Base-by-base conservation (phyloP, 495 filamentous ascomycete genomes). In the Platismatia glauca region DNA sequence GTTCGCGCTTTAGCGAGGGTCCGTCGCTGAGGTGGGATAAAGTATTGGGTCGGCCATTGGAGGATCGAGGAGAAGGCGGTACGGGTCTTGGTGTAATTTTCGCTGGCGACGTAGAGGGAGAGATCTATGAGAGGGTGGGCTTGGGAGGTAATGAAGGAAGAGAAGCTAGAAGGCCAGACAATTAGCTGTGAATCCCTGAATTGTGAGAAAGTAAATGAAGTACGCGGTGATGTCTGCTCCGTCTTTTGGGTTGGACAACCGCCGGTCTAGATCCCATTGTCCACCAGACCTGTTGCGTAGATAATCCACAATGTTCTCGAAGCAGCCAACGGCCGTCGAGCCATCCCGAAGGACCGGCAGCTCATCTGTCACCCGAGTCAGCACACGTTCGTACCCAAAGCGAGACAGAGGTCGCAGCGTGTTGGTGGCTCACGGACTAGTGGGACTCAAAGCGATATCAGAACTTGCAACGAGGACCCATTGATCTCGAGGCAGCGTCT, bases 61-160 rank as follows among this genome's bases (percentile, higher is more conserved):
- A 96, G 84, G 62, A 95, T 81, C 6, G 76, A 71, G 60, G 84
- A 85, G 76, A 88, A 93, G 38, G 89, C 84, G 12, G 90, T 89
- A 11, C 88, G 84, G 39, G 90, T 95, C 43, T 78, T 71, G 62
- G 81, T 78, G 79, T 91, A 98, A 75, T 96, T 97, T 62, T 87
- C 82, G 65, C 85, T 86, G 44, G 90, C 94, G 69, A 91, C 85
- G 75, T 94, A 97, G 67, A 98, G 86, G 58, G 84, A 91, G 67
- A 93, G 84, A 65, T 89, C 84, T 67, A 94, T 66, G 59, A 95
- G 83, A 27, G 83, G 78, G 67, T 84, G 78, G 50, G 81, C 86
- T 66, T 84, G 83, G 34, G 82, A 78, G 68, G 81, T 78, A 62
- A 91, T 67, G 71, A 87, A 89, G 61, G 88, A 79, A 63, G 77